Percentiles rank a stretch among this genome's conserved stretches.
These are phyloP conservation scores for Nymphaea colorata DNA, from an alignment of 164 flowering plant genomes.

Conservation along the genomic window DNA sequence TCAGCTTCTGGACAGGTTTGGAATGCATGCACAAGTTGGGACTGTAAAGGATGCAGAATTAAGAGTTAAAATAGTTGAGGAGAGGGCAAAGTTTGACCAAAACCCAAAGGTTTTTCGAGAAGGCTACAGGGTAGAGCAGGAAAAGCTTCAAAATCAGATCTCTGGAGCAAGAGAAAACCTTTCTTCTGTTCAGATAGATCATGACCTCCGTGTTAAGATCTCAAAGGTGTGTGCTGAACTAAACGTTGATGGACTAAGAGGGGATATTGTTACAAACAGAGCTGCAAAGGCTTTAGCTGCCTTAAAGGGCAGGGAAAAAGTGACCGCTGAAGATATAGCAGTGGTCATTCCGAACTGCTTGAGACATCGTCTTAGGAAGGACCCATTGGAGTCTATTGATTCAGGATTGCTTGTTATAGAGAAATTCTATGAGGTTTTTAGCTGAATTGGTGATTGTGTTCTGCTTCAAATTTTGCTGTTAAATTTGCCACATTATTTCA, in stretches of 20 bases:
- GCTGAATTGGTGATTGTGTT: constrained; percentile 25
- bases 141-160: constrained; percentile 79
- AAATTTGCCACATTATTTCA: too few species aligned
- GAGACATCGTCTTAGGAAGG: constrained; percentile 89
- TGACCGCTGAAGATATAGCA: constrained; percentile 80
- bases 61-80: constrained; percentile 93
- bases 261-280: constrained; percentile 81
- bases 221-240: constrained; percentile 91
- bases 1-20: constrained; percentile 91
- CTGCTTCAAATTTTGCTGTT: background rate
- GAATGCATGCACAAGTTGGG: constrained; percentile 98
- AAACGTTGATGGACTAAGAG: constrained; percentile 90
- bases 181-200: constrained; percentile 69
- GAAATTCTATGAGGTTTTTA: constrained; percentile 85
- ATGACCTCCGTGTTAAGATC: constrained; percentile 75
- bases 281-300: constrained; percentile 94
- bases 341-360: constrained; percentile 95
- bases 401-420: constrained; percentile 90
- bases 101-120: constrained; percentile 77
- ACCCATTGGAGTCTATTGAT: constrained; percentile 94
- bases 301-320: constrained; percentile 76
- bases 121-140: constrained; percentile 68
- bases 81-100: constrained; percentile 73
- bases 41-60: constrained; percentile 95
- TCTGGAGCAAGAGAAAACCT: constrained; percentile 55